Evolutionary conservation across 495 filamentous ascomycete species (phyloP), one percentile per base, ranked within the genome.

Genomic region (Thermothielavioides terrestris): DNA sequence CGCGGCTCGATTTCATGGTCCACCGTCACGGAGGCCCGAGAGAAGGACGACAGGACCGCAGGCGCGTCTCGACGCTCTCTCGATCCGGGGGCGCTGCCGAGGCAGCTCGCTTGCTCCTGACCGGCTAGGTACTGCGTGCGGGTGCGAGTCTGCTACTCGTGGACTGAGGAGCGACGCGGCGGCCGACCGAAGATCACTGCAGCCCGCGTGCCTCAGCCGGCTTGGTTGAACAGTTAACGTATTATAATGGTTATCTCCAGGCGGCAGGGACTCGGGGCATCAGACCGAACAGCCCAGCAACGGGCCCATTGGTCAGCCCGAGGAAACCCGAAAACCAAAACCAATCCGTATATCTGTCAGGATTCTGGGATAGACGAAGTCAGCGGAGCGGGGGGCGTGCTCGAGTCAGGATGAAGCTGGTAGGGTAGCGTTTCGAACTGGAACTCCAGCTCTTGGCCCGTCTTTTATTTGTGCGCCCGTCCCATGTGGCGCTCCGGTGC

Each of bases 11-110:
- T 30, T 39, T 32, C 38, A 45, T 48, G 36, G 14, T 57, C 43
- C 26, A 56, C 46, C 43, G 54, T 60, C 59, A 65, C 58, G n/a
- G n/a, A n/a, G n/a, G 41, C 18, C 42, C 46, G 38, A 25, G n/a
- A 41, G 41, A 43, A 30, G n/a, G 26, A 30, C 34, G 42, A 56
- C 54, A 47, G 20, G 15, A 38, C 37, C 11, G 31, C 43, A 23
- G 37, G 42, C 28, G 18, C 7, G 46, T 50, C 42, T 48, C 39
- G 38, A 27, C 32, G 28, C 40, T 46, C 53, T 20, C 36, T 37
- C 50, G 26, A 27, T 21, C 6, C 15, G 32, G 34, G 35, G n/a
- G 25, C 6, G 44, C 25, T 47, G 15, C 44, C 44, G 25, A 28
- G 23, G 44, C 8, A 20, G n/a, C 22, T 22, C 3, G 30, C n/a